Base-by-base conservation (phyloP, 2,329 filamentous ascomycete genomes). In the Atkinsonella texensis region DNA sequence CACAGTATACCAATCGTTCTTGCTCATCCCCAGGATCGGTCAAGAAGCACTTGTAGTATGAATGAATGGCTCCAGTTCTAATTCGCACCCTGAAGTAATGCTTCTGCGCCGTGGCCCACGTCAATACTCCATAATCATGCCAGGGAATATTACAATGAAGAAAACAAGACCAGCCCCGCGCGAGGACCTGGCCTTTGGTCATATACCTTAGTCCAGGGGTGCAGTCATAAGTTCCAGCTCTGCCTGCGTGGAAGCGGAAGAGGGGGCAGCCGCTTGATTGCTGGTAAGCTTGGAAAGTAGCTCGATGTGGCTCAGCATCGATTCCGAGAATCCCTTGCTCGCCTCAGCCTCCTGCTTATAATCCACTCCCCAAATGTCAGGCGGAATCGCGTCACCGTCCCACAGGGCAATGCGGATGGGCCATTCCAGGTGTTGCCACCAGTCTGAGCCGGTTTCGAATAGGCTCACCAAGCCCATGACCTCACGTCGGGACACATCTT, bases 401-500 rank as follows among this genome's bases (percentile, higher is more conserved):
- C 76, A 76, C n/a, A 81, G 63, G 4, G 77, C 77, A 46, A 82
- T 79, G 10, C 75, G 72, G 49, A 81, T 68, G 1, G 79, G 77
- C 79, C 79, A 82, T 58, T 81, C 76, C 6, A 82, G 68, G 56
- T 80, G 77, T 35, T 74, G 71, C 79, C 77, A 81, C 79, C 79
- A 82, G 49, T 72, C 69, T 28, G 76, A 80, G 46, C 78, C 75
- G 2, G 74, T 70, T 59, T 80, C 75, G 60, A 82, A 81, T 38
- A 81, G 65, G 38, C 74, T 74, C 18, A 80, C 73, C 23, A 85
- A 73, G 18, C 83, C 81, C 61, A 80, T 76, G 15, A 87, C 78
- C 58, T 87, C 80, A 51, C 80, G 75, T 15, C 76, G 74, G 8
- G 82, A 77, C 59, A 85, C 82, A 40, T 83, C 81, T 18, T 80